A percentile compares a stretch with the other conserved stretches of the same genome.
Evolutionary conservation across 345 rosid species (phyloP).

Genomic region (Syzygium oleosum): DNA sequence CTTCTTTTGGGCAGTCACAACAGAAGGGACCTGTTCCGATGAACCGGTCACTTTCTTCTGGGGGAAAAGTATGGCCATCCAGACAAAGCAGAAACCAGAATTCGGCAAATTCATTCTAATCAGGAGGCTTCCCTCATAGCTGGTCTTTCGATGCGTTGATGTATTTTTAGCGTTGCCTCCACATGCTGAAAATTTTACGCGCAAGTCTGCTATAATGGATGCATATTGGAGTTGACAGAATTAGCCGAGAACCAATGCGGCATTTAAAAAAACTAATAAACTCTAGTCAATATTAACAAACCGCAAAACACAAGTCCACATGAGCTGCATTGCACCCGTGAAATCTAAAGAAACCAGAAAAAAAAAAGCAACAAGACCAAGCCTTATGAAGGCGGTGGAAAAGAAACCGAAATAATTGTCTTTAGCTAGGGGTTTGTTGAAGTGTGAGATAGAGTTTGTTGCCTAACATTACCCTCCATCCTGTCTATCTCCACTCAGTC

Average conservation of each 20-base stretch:
- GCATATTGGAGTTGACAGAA: neutral
- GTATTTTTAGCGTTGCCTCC: neutral
- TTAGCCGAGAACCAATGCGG: no score
- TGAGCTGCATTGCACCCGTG: neutral
- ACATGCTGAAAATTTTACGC: neutral
- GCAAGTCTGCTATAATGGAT: neutral
- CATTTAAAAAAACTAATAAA: neutral
- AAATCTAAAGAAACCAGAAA: neutral
- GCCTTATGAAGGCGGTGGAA: neutral
- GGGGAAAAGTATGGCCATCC: constrained; percentile 17
- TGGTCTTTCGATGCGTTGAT: neutral
- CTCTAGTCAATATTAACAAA: neutral
- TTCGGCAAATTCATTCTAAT: constrained; percentile 7
- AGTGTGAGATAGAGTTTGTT: no score
- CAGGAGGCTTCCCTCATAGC: neutral
- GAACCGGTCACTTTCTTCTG: constrained; percentile 31
- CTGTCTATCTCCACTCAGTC: no score
- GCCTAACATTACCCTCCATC: no score
- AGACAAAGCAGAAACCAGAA: neutral
- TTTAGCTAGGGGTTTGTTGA: neutral
- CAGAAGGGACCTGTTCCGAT: constrained; percentile 24
- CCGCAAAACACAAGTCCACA: neutral
- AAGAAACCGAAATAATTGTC: neutral
- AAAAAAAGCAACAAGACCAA: neutral
- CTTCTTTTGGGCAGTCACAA: constrained; percentile 24